Evolutionary conservation across 805 yeast species (phyloP).

Genomic region (Candida nitratophila): DNA sequence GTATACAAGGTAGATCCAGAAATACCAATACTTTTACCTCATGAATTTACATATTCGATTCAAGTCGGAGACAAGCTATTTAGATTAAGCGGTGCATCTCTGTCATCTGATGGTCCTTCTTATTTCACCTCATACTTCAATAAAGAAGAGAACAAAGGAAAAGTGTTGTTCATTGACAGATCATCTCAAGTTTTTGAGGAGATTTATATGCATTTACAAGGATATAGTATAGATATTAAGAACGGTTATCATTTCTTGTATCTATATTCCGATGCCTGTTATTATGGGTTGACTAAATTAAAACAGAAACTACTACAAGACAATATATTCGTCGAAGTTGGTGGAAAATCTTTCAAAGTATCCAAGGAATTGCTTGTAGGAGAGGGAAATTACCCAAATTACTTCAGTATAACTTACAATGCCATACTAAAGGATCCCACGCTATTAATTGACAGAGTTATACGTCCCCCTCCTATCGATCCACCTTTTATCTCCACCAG

Average conservation of each 20-base stretch:
- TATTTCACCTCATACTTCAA: slow-evolving; percentile 72
- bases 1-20: slow-evolving; percentile 24
- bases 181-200: slow-evolving; percentile 61
- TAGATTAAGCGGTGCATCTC: slow-evolving; percentile 72
- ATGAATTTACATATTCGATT: slow-evolving; percentile 59
- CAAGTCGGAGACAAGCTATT: slow-evolving; percentile 63
- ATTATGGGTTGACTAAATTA: slow-evolving; percentile 58
- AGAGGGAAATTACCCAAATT: slow-evolving; percentile 74
- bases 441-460: slow-evolving; percentile 30
- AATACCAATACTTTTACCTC: slow-evolving; percentile 55
- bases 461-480: slow-evolving; percentile 75
- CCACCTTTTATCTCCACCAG: slow-evolving; percentile 48
- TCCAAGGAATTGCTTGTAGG: slow-evolving; percentile 45
- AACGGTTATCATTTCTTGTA: slow-evolving; percentile 56
- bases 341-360: slow-evolving; percentile 52
- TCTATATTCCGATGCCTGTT: slow-evolving; percentile 62
- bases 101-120: slow-evolving; percentile 83
- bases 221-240: slow-evolving; percentile 59
- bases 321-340: slow-evolving; percentile 52
- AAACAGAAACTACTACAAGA: slow-evolving; percentile 40
- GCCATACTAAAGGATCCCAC: slow-evolving; percentile 43
- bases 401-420: slow-evolving; percentile 56
- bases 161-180: slow-evolving; percentile 61
- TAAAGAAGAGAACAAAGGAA: slow-evolving; percentile 27
- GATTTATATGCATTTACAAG: slow-evolving; percentile 71